phyloP scores from a whole-genome alignment of 2,329 filamentous ascomycete genomes.

The Lachnellula willkommii region DNA sequence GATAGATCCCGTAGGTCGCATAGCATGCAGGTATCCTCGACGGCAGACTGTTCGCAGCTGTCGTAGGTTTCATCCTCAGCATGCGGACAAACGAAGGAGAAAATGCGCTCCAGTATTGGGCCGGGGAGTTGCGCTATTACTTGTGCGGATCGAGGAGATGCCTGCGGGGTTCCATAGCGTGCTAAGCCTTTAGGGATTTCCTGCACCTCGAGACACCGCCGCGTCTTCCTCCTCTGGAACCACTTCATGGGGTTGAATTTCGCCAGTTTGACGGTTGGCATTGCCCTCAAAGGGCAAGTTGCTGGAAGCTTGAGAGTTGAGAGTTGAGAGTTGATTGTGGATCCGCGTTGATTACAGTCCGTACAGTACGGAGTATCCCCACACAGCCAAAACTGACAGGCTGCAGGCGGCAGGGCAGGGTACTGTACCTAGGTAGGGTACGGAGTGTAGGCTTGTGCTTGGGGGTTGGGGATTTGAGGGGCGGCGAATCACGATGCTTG shows the following conservation, averaged over 20 bases:
- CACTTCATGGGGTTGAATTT: conserved; percentile 27
- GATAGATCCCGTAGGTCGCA: conserved; percentile 88
- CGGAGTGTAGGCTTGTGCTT: conserved; percentile 1
- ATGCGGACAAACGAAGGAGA: conserved; percentile 80
- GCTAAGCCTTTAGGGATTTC: background rate
- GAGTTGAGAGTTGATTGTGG: background rate
- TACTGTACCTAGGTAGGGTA: too few species aligned
- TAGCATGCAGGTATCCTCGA: conserved; percentile 80
- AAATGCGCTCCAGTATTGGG: conserved; percentile 70
- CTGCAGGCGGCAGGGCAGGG: background rate
- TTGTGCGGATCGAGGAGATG: conserved; percentile 3
- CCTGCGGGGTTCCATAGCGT: conserved; percentile 15
- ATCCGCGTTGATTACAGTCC: background rate
- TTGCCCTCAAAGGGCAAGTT: conserved; percentile 1
- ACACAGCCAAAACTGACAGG: background rate
- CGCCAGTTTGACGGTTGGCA: conserved; percentile 20
- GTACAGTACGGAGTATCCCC: background rate
- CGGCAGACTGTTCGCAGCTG: conserved; percentile 73
- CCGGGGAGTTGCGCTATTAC: conserved; percentile 49
- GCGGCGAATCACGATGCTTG: conserved; percentile 4
- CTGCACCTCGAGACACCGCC: conserved; percentile 8
- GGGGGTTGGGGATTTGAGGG: conserved; percentile 4
- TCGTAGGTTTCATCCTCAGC: conserved; percentile 70
- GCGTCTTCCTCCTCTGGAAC: conserved; percentile 24
- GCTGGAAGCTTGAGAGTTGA: background rate